Base-by-base conservation (phyloP, 2,329 filamentous ascomycete species). In the Fusarium sp. region DNA sequence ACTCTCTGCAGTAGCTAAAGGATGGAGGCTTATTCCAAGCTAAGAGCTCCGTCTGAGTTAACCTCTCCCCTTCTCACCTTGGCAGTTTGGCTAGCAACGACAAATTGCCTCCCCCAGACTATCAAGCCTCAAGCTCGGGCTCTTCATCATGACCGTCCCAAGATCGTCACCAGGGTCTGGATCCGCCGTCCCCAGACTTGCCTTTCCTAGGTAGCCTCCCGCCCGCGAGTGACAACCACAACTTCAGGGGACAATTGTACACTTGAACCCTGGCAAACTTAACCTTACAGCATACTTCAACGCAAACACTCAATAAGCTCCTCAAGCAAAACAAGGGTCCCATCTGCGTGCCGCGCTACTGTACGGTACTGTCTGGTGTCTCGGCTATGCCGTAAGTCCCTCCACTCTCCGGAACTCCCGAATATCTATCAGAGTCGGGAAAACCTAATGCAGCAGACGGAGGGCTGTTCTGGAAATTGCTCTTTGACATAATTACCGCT, bases 391-490 rank as follows among this genome's bases (percentile, higher is more conserved):
- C 71, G 71, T 56, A 56, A 49, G 49, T 23, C 43, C 57, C 57
- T 69, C 57, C 71, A 71, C 67, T 61, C 59, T 58, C 63, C 71
- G 71, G 71, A 38, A 64, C 28, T 61, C 58, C 71, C 71, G 71
- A 69, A 54, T 54, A 57, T 33, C 40, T 62, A 25, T 62, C 44
- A 52, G 13, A 37, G 56, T 43, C 15, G 30, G 54, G 44, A 35
- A 23, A 60, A 53, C 43, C 47, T 50, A 33, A 54, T 50, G 23
- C 18, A 46, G 21, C 52, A 21, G 30, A 42, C 23, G 9, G 40
- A 53, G 25, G 25, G 28, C 58, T 25, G 37, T 49, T 40, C 61
- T 23, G 16, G 37, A 32, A 30, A 46, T 38, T 59, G 28, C 37
- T 37, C 21, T 23, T 44, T 38, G 37, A 64, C 32, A 52, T n/a